These are phyloP conservation scores for Halophytophthora polymorphica DNA, from an alignment of 352 stramenopile species.

Conservation along the genomic window DNA sequence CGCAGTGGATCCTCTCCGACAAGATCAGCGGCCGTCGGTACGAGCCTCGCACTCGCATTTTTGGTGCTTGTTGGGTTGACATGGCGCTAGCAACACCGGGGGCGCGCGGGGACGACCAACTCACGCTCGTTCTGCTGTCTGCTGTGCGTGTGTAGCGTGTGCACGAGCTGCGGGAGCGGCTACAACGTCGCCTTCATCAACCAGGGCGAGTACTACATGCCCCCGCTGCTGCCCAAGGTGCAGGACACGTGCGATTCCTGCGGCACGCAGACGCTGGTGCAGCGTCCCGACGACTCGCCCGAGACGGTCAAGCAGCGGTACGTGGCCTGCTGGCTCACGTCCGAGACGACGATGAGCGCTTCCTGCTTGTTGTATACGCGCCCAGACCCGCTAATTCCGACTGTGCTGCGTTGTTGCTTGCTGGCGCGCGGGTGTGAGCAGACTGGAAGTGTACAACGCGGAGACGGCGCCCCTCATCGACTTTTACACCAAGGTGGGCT, in stretches of 20 bases:
- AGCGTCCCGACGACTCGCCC: slow-evolving; percentile 77
- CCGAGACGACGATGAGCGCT: too few relatives aligned
- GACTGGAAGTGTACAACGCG: slow-evolving; percentile 86
- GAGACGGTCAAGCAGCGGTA: slow-evolving; percentile 79
- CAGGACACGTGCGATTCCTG: slow-evolving; percentile 80
- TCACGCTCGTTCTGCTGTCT: neutral
- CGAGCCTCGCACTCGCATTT: slow-evolving; percentile 8
- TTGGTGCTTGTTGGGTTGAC: neutral
- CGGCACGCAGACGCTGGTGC: slow-evolving; percentile 64
- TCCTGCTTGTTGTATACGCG: too few relatives aligned
- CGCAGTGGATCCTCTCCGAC: slow-evolving; percentile 84
- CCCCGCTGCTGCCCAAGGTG: slow-evolving; percentile 84
- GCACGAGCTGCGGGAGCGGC: slow-evolving; percentile 72
- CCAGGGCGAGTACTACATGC: slow-evolving; percentile 87
- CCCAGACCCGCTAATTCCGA: neutral
- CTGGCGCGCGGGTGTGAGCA: slow-evolving; percentile 9
- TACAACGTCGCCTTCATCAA: slow-evolving; percentile 91
- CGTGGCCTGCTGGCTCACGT: too few relatives aligned
- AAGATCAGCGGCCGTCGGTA: slow-evolving; percentile 88
- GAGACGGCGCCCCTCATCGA: slow-evolving; percentile 86
- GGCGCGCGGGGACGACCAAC: neutral
- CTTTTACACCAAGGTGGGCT: slow-evolving; percentile 83
- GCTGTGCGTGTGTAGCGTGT: slow-evolving; percentile 43
- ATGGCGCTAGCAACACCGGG: too few relatives aligned
- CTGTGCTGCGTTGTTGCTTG: neutral